Percentiles rank a stretch among this genome's conserved stretches.
Conservation (phyloP, 148 eudicot species). For the Beta vulgaris region DNA sequence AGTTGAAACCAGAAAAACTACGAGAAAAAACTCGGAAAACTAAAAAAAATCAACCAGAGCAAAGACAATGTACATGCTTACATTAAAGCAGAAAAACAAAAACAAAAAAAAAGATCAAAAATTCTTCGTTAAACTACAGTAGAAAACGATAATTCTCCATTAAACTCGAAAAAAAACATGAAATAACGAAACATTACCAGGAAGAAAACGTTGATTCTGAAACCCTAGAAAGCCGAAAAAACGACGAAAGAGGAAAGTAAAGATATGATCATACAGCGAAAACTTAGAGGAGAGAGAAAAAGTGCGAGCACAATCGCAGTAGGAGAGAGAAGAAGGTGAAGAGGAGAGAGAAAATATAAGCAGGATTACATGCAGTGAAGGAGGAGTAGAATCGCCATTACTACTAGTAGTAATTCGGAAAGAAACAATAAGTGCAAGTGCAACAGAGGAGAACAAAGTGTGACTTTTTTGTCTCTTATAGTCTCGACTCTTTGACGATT, state of each 20-base stretch:
- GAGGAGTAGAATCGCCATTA: not conserved
- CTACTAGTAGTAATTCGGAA: not conserved
- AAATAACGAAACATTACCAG: not conserved
- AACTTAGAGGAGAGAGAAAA: not conserved
- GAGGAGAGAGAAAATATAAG: not conserved
- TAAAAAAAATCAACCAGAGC: too few species aligned
- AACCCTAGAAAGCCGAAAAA: slow-evolving; percentile 11
- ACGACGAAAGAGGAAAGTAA: not conserved
- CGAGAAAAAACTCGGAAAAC: too few species aligned
- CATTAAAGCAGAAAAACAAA: too few species aligned
- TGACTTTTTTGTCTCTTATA: too few species aligned
- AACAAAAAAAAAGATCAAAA: not conserved
- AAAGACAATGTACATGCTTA: not conserved
- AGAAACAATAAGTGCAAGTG: not conserved
- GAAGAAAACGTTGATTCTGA: not conserved
- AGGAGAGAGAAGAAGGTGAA: not conserved
- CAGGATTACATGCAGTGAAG: not conserved
- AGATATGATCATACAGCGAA: not conserved
- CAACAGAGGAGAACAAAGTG: not conserved
- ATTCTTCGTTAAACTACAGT: not conserved
- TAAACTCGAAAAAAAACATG: not conserved
- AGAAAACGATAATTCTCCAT: not conserved
- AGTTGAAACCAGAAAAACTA: too few species aligned
- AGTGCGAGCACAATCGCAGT: not conserved
- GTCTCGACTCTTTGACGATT: too few species aligned